phyloP scores from a whole-genome alignment of 1,284 basidiomycete species.

The Irpex lacteus region DNA sequence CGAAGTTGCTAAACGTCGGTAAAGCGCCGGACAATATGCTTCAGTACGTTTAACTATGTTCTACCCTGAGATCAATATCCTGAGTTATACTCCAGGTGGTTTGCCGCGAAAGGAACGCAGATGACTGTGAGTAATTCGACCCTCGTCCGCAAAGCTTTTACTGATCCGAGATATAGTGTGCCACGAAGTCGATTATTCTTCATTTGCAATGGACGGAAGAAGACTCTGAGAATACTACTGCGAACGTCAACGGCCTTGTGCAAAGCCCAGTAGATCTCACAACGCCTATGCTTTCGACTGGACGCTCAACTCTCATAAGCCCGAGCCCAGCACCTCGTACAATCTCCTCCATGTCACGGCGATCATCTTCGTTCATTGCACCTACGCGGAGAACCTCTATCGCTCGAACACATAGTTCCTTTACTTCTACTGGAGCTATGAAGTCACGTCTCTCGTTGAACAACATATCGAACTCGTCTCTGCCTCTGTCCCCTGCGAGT shows the following conservation, averaged over 20 bases:
- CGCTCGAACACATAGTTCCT: constrained; percentile 25
- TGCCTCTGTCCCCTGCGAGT: constrained; percentile 45
- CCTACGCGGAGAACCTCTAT: constrained; percentile 46
- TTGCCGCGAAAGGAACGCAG: constrained; percentile 85
- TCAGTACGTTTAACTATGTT: constrained; percentile 45
- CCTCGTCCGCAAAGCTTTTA: background rate
- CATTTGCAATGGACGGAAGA: constrained; percentile 87
- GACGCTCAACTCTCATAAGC: constrained; percentile 22
- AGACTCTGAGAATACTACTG: constrained; percentile 11
- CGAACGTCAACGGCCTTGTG: constrained; percentile 2
- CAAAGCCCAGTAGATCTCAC: constrained; percentile 18
- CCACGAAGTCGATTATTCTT: constrained; percentile 84
- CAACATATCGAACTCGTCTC: constrained; percentile 27
- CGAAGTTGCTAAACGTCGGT: constrained; percentile 73
- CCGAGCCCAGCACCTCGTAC: constrained; percentile 34
- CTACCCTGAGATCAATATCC: background rate
- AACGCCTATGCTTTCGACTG: constrained; percentile 16
- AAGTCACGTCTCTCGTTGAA: constrained; percentile 30
- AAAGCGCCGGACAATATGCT: constrained; percentile 80
- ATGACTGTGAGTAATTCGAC: constrained; percentile 67
- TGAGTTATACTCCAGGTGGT: constrained; percentile 55
- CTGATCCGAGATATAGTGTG: constrained; percentile 53
- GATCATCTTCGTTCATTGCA: constrained; percentile 44
- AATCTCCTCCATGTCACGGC: constrained; percentile 24
- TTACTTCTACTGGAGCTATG: constrained; percentile 8